Evolutionary conservation across 768 basidiomycete genomes (phyloP).

Genomic region (Russula lepida): DNA sequence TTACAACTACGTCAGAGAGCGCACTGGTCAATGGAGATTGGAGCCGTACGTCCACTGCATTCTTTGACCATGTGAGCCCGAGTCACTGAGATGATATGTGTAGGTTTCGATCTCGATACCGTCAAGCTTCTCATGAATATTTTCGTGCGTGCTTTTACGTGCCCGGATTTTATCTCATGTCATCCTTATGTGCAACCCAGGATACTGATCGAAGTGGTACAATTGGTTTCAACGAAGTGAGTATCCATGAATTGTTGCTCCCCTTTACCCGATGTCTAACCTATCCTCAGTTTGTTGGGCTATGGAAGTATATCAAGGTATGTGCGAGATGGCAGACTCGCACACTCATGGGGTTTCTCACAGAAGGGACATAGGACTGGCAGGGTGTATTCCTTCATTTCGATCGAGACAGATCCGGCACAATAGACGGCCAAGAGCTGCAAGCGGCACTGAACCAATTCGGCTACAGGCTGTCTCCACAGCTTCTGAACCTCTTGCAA

Average conservation of each 20-base stretch:
- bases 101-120: constrained; percentile 80
- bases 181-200: constrained; percentile 22
- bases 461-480: constrained; percentile 68
- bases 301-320: constrained; percentile 77
- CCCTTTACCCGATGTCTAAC: constrained; percentile 5
- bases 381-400: constrained; percentile 78
- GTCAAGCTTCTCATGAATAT: constrained; percentile 79
- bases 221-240: constrained; percentile 70
- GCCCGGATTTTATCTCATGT: not conserved
- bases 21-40: constrained; percentile 59
- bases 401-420: constrained; percentile 75
- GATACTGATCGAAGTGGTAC: constrained; percentile 72
- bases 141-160: constrained; percentile 46
- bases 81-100: not conserved
- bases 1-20: constrained; percentile 29
- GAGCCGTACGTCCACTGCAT: constrained; percentile 48
- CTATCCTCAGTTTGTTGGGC: constrained; percentile 48
- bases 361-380: constrained; percentile 49
- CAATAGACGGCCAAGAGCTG: constrained; percentile 66
- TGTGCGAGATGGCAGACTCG: not conserved
- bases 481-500: constrained; percentile 55
- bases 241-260: not conserved
- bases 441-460: constrained; percentile 63
- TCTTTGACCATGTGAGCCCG: not conserved
- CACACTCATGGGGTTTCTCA: not conserved